These are phyloP conservation scores for Aspergillus udagawae DNA, from an alignment of 2,329 filamentous ascomycete species.

Conservation along the genomic window DNA sequence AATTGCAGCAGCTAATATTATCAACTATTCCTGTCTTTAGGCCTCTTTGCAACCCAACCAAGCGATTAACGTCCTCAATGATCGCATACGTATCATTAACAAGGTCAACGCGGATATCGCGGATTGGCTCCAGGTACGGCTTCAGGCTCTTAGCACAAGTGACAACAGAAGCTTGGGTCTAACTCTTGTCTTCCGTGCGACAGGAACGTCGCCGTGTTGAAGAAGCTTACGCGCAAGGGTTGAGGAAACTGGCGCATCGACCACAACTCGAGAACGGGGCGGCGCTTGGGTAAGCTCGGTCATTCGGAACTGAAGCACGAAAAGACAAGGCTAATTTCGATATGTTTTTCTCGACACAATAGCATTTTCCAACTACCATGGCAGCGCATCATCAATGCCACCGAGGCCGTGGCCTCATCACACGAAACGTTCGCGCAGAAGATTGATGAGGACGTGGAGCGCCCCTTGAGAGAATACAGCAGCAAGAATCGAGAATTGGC, in stretches of 20 bases:
- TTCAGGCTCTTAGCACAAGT: conserved; percentile 6
- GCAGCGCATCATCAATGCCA: conserved; percentile 77
- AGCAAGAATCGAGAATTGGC: conserved; percentile 69
- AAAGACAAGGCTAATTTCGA: conserved; percentile 1
- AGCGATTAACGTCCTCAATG: conserved; percentile 76
- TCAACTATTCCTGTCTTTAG: conserved; percentile 45
- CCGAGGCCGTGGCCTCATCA: conserved; percentile 75
- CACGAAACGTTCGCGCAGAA: conserved; percentile 76
- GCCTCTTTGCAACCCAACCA: conserved; percentile 74
- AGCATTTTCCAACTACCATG: conserved; percentile 90
- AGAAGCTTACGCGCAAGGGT: conserved; percentile 77
- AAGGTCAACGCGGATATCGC: conserved; percentile 87
- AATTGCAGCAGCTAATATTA: not conserved
- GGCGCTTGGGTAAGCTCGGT: conserved; percentile 72
- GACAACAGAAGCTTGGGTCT: conserved; percentile 2
- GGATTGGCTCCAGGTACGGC: conserved; percentile 87
- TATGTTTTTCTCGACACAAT: conserved; percentile 17
- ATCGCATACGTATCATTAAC: conserved; percentile 81
- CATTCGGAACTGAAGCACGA: not conserved
- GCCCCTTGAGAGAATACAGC: conserved; percentile 72
- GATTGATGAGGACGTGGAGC: conserved; percentile 85
- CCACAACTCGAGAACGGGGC: conserved; percentile 70
- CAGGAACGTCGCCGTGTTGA: conserved; percentile 92
- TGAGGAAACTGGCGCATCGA: conserved; percentile 75
- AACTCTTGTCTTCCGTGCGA: conserved; percentile 7